Evolutionary conservation across 805 yeast genomes (phyloP).

Genomic region (Ogataea henricii): DNA sequence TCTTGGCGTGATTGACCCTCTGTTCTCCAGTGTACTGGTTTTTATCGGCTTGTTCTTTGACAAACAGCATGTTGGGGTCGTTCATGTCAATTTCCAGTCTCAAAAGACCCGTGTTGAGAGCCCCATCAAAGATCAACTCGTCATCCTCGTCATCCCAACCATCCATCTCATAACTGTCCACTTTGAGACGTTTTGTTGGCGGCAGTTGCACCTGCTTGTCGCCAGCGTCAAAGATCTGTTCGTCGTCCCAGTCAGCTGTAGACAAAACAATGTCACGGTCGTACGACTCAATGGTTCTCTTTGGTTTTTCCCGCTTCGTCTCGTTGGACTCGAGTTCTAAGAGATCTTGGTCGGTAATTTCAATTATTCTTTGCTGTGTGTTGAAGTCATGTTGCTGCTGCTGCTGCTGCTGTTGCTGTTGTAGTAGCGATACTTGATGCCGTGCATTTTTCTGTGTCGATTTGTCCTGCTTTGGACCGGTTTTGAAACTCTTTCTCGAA

Average conservation of each 20-base stretch:
- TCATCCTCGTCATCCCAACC: constrained; percentile 59
- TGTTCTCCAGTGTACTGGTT: constrained; percentile 12
- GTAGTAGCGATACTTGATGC: constrained; percentile 7
- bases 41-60: constrained; percentile 39
- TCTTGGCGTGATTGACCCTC: constrained; percentile 34
- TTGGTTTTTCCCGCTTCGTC: constrained; percentile 19
- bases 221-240: constrained; percentile 55
- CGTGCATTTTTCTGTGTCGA: constrained; percentile 6
- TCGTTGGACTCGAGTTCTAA: constrained; percentile 19
- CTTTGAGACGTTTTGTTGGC: constrained; percentile 29
- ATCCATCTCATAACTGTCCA: constrained; percentile 40
- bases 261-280: constrained; percentile 63
- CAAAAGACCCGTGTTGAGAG: constrained; percentile 35
- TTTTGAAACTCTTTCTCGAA: constrained; percentile 53
- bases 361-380: constrained; percentile 26
- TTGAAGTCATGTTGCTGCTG: constrained; percentile 10
- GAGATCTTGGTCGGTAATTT: constrained; percentile 34
- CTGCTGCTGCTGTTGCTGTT: constrained; percentile 11
- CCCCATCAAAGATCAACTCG: constrained; percentile 75
- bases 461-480: constrained; percentile 24
- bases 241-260: constrained; percentile 79
- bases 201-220: constrained; percentile 21
- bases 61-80: constrained; percentile 77
- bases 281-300: constrained; percentile 39
- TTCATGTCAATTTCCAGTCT: constrained; percentile 74